Conservation (phyloP, 768 basidiomycete genomes). For the Kwoniella europaea region DNA sequence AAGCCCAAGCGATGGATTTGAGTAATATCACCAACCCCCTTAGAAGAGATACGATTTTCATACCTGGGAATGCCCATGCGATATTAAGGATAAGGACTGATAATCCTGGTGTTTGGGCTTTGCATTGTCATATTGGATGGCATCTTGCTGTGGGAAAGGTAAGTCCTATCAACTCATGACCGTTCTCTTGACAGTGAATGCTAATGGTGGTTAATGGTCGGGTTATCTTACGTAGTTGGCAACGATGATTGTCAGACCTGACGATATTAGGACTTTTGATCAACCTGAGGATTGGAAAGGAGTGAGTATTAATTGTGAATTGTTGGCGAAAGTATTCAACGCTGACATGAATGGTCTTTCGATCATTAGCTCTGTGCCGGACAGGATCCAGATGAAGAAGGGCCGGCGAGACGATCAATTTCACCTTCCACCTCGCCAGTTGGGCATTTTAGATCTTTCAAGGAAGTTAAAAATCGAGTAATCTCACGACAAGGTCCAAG, state of each 20-base stretch:
- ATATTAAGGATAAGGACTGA: constrained; percentile 29
- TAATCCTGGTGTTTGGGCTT: constrained; percentile 39
- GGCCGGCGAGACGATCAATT: constrained; percentile 17
- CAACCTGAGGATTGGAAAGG: constrained; percentile 29
- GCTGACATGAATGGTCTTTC: neutral
- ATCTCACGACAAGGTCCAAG: constrained; percentile 6
- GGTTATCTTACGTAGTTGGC: constrained; percentile 14
- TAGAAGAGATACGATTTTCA: constrained; percentile 23
- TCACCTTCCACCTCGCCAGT: neutral
- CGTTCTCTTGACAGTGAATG: too few relatives aligned
- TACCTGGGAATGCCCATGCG: constrained; percentile 15
- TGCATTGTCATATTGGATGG: constrained; percentile 47
- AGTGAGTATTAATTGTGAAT: constrained; percentile 17
- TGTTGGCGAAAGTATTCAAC: neutral
- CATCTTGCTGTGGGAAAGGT: constrained; percentile 37
- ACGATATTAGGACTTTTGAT: constrained; percentile 23
- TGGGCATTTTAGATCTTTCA: neutral
- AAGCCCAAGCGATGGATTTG: constrained; percentile 6
- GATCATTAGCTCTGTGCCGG: constrained; percentile 19
- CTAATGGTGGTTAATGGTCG: neutral
- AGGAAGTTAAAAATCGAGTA: constrained; percentile 3
- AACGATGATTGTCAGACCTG: constrained; percentile 34
- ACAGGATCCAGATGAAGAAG: constrained; percentile 8
- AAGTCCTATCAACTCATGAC: neutral
- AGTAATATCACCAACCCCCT: constrained; percentile 14